These are phyloP conservation scores for Mucor racemosus DNA, from an alignment of 371 early-diverging fungal species.

Conservation along the genomic window DNA sequence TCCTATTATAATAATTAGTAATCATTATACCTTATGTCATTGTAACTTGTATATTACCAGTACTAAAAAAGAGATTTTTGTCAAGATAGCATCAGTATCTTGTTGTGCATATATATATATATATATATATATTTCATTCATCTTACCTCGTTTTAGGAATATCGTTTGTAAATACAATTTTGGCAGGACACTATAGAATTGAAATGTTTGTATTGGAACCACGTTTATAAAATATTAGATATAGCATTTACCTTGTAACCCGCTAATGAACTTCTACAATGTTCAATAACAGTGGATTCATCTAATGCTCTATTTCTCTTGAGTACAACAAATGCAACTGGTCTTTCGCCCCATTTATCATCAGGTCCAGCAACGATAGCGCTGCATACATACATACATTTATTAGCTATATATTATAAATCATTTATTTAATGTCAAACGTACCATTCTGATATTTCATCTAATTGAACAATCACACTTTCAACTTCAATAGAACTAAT, in stretches of 20 bases:
- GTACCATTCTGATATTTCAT: slow-evolving; percentile 64
- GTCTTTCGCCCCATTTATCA: slow-evolving; percentile 75
- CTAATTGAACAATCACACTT: slow-evolving; percentile 59
- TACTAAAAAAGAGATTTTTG: slow-evolving; percentile 12
- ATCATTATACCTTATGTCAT: background rate
- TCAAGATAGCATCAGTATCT: background rate
- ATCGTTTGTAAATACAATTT: slow-evolving; percentile 29
- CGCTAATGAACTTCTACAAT: slow-evolving; percentile 57
- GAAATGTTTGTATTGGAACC: background rate
- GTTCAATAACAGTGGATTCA: slow-evolving; percentile 41
- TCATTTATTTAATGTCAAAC: background rate
- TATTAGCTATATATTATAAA: background rate
- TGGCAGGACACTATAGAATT: slow-evolving; percentile 37
- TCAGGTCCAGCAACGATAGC: slow-evolving; percentile 68
- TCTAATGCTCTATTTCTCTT: slow-evolving; percentile 42
- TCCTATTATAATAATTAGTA: slow-evolving; percentile 22
- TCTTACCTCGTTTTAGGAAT: slow-evolving; percentile 47
- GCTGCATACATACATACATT: slow-evolving; percentile 22
- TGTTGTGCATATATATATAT: background rate
- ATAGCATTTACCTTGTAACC: slow-evolving; percentile 44
- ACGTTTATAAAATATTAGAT: background rate
- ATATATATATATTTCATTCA: background rate
- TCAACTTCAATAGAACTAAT: slow-evolving; percentile 76
- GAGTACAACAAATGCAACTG: slow-evolving; percentile 65
- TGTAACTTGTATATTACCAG: slow-evolving; percentile 26